phyloP scores from a whole-genome alignment of 768 basidiomycete species.

The Hortiboletus flavorubellus region DNA sequence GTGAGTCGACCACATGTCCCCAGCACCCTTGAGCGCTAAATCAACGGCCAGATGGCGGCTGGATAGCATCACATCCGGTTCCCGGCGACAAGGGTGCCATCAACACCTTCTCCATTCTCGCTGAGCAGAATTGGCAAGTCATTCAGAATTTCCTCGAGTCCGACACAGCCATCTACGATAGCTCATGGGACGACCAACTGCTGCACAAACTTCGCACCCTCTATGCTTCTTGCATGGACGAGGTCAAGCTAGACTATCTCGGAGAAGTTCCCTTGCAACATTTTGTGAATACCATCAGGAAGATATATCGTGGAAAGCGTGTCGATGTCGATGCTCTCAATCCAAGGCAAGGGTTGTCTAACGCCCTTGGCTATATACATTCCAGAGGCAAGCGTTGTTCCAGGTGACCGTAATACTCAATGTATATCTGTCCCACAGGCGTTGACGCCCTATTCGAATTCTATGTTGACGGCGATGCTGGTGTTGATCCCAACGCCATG shows the following conservation, averaged over 20 bases:
- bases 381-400: conserved; percentile 59
- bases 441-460: conserved; percentile 78
- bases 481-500: conserved; percentile 83
- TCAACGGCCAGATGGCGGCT: conserved; percentile 68
- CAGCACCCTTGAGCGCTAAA: conserved; percentile 2
- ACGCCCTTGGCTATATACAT: conserved; percentile 81
- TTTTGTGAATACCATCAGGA: conserved; percentile 59
- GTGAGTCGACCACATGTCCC: conserved; percentile 45
- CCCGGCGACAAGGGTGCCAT: conserved; percentile 80
- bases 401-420: neutral
- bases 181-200: conserved; percentile 50
- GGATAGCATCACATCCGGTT: conserved; percentile 78
- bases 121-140: conserved; percentile 73
- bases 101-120: conserved; percentile 69
- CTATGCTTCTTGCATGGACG: conserved; percentile 81
- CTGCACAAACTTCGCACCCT: conserved; percentile 65
- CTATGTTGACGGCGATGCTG: conserved; percentile 84
- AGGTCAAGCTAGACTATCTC: conserved; percentile 67
- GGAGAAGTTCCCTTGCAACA: conserved; percentile 69
- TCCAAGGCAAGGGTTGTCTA: conserved; percentile 62
- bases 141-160: conserved; percentile 69
- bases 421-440: conserved; percentile 40
- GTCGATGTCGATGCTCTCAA: conserved; percentile 35
- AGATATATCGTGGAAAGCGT: conserved; percentile 54
- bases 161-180: conserved; percentile 33